Percentiles rank a stretch among this genome's conserved stretches.
These are phyloP conservation scores for Schwanniomyces occidentalis DNA, from an alignment of 805 yeast species.

Conservation along the genomic window DNA sequence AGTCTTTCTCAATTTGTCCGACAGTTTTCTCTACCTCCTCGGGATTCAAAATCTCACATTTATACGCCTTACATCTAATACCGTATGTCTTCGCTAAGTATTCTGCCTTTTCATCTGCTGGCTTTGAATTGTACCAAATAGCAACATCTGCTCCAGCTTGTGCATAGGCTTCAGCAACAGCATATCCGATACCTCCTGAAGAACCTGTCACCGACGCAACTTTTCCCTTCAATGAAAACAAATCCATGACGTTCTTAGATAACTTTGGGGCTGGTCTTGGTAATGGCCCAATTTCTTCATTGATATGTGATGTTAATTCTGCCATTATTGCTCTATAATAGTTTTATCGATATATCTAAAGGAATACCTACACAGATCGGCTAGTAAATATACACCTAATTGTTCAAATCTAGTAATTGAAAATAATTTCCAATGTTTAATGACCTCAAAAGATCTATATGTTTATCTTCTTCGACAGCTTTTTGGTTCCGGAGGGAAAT, in stretches of 20 bases:
- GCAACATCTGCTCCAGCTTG: slow-evolving; percentile 85
- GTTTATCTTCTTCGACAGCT: no score
- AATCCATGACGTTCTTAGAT: slow-evolving; percentile 55
- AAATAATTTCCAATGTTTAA: no score
- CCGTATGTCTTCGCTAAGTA: slow-evolving; percentile 56
- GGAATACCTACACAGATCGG: no score
- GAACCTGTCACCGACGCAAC: slow-evolving; percentile 86
- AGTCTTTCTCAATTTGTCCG: slow-evolving; percentile 57
- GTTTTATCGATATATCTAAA: no score
- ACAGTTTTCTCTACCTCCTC: slow-evolving; percentile 52
- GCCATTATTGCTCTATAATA: no score
- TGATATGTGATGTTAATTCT: slow-evolving; percentile 17
- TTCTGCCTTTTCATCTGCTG: slow-evolving; percentile 64
- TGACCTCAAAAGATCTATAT: no score
- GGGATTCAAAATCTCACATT: slow-evolving; percentile 54
- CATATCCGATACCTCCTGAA: slow-evolving; percentile 78
- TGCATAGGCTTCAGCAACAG: slow-evolving; percentile 79
- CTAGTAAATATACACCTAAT: no score
- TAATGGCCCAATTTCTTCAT: slow-evolving; percentile 37
- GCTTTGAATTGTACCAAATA: slow-evolving; percentile 47
- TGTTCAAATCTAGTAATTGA: no score
- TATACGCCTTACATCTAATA: slow-evolving; percentile 63
- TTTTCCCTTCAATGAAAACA: slow-evolving; percentile 79
- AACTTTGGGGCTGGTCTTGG: slow-evolving; percentile 57
- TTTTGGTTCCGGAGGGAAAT: no score